Evolutionary conservation across 345 rosid genomes (phyloP).

Genomic region (Eutrema heterophyllum): DNA sequence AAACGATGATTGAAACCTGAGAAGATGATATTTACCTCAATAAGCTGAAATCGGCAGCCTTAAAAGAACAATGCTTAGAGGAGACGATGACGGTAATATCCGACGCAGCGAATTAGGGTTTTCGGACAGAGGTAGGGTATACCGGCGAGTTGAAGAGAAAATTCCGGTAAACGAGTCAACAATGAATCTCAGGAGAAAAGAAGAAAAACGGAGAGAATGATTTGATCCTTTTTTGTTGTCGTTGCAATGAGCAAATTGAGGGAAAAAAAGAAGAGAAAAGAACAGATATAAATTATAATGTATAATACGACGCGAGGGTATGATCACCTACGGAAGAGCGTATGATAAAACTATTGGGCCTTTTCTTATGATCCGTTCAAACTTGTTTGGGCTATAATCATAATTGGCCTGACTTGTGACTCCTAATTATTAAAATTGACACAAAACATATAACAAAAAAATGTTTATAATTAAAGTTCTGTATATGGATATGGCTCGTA

Average conservation of each 20-base stretch:
- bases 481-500: too few species aligned
- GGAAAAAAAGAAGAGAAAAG: neutral
- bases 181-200: constrained; percentile 10
- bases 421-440: too few species aligned
- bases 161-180: constrained; percentile 16
- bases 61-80: neutral
- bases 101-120: neutral
- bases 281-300: too few species aligned
- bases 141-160: constrained; percentile 6
- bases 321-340: neutral
- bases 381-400: neutral
- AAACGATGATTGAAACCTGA: neutral
- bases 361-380: neutral
- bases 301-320: neutral
- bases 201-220: neutral
- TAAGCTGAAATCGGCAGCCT: constrained; percentile 3
- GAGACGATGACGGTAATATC: neutral
- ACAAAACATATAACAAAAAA: too few species aligned
- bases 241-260: neutral
- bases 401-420: neutral
- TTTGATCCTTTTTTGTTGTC: neutral
- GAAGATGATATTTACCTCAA: constrained; percentile 5
- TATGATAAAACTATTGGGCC: neutral
- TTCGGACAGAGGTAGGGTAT: constrained; percentile 5
- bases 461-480: neutral